Conservation (phyloP, 148 eudicot species). For the Rhododendron kiyosumense region DNA sequence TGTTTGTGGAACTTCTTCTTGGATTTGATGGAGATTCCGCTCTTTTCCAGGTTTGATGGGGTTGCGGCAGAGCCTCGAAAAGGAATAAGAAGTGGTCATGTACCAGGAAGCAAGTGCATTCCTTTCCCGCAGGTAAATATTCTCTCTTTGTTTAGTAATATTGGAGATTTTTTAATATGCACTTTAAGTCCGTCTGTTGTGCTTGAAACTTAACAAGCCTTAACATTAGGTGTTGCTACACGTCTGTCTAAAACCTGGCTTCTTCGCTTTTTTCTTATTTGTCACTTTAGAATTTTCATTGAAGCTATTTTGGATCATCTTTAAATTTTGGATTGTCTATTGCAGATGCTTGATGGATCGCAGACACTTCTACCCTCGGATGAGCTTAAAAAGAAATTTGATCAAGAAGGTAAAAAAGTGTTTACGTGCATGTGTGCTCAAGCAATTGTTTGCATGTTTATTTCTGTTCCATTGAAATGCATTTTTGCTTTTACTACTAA, state of each 20-base stretch:
- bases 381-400: conserved; percentile 72
- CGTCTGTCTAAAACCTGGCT: not conserved
- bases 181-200: not conserved
- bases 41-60: conserved; percentile 74
- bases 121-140: conserved; percentile 64
- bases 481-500: not conserved
- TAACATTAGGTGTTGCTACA: not conserved
- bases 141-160: not conserved
- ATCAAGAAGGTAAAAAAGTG: conserved; percentile 54
- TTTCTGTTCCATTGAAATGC: not conserved
- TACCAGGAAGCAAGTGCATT: conserved; percentile 95
- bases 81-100: conserved; percentile 93
- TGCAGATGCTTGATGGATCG: conserved; percentile 78
- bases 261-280: not conserved
- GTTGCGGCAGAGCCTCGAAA: conserved; percentile 89
- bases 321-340: conserved; percentile 5
- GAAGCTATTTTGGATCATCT: not conserved
- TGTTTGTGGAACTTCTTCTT: not conserved
- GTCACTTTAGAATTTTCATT: not conserved
- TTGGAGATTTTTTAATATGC: not conserved
- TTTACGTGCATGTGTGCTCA: not conserved
- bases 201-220: not conserved
- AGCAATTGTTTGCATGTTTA: not conserved
- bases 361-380: conserved; percentile 64
- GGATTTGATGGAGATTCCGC: conserved; percentile 17